A percentile compares a stretch with the other conserved stretches of the same genome.
These are phyloP conservation scores for Lepidium sativum DNA, from an alignment of 345 rosid species.

Conservation along the genomic window DNA sequence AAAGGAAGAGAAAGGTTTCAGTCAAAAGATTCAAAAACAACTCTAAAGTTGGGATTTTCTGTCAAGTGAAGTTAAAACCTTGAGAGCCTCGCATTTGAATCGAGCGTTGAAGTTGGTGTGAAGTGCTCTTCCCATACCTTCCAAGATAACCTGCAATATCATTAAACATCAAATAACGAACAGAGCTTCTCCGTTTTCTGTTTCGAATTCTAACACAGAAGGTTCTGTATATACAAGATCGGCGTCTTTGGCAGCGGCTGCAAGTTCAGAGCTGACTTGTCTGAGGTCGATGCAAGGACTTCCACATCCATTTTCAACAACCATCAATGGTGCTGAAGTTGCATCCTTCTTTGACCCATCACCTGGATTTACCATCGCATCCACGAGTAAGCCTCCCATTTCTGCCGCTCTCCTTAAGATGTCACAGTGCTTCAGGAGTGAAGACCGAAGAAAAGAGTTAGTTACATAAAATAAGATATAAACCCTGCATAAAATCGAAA, in stretches of 20 bases:
- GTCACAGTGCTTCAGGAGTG: constrained; percentile 68
- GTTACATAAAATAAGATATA: background rate
- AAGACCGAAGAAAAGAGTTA: background rate
- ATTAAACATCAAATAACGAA: constrained; percentile 7
- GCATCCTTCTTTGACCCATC: constrained; percentile 57
- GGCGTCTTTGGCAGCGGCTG: constrained; percentile 86
- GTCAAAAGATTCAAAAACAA: background rate
- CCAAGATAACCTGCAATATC: constrained; percentile 67
- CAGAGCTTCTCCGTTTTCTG: background rate
- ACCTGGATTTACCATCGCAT: constrained; percentile 64
- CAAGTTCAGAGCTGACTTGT: constrained; percentile 99
- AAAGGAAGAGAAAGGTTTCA: background rate
- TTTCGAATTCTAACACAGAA: background rate
- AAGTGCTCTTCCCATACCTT: constrained; percentile 98
- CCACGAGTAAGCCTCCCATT: constrained; percentile 90
- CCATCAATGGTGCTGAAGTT: constrained; percentile 85
- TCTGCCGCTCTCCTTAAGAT: constrained; percentile 94
- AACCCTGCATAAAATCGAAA: background rate
- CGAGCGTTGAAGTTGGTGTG: constrained; percentile 82
- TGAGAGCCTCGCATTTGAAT: constrained; percentile 80
- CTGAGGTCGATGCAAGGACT: constrained; percentile 97
- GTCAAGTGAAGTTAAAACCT: constrained; percentile 39
- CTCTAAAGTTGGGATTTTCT: background rate
- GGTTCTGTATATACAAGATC: constrained; percentile 60
- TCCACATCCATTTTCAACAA: constrained; percentile 98